These are phyloP conservation scores for Jaltomata sinuosa DNA, from an alignment of 257 asterid species.

Conservation along the genomic window DNA sequence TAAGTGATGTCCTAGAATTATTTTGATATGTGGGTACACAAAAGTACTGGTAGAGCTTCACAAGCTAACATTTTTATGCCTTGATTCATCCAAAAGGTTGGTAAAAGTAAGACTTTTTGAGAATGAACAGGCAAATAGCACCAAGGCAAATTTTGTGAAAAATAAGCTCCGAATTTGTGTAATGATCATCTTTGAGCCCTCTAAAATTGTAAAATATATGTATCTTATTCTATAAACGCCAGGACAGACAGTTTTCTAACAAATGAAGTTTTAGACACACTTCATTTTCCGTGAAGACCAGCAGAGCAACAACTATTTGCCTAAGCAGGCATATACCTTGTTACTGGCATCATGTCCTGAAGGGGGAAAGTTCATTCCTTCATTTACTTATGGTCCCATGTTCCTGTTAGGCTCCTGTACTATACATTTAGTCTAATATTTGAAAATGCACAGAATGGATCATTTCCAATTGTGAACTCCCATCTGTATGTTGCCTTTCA, in stretches of 20 bases:
- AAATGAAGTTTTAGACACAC: background rate
- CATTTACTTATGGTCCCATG: background rate
- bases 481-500: slow-evolving; percentile 20
- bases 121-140: background rate
- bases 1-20: background rate
- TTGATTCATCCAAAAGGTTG: background rate
- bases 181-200: background rate
- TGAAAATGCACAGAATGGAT: background rate
- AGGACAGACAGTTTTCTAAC: background rate
- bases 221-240: background rate
- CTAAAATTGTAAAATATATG: background rate
- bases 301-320: background rate
- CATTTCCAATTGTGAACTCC: background rate
- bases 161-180: background rate
- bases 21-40: background rate
- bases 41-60: background rate
- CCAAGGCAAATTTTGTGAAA: background rate
- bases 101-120: background rate
- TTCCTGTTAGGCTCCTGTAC: background rate
- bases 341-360: background rate
- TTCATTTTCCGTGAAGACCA: background rate
- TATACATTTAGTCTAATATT: background rate
- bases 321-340: background rate
- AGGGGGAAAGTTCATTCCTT: background rate
- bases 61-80: background rate